Evolutionary conservation across 306 rosid species (phyloP), one percentile per base, ranked within the genome.

Genomic region (Malus sylvestris): DNA sequence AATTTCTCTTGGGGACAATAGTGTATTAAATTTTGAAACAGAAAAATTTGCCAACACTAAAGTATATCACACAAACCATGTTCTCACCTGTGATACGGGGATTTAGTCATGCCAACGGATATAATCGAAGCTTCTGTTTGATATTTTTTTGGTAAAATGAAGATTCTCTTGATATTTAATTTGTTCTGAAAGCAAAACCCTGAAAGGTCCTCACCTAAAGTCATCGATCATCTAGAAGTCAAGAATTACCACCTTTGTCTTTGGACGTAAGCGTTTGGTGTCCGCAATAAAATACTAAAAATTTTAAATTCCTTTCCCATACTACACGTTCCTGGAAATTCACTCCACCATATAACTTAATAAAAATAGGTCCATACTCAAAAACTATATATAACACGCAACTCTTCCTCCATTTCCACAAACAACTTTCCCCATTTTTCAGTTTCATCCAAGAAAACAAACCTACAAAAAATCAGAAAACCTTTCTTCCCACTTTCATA

Each of bases 211-310:
- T 23, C 58, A 10, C 3, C 18, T 0, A 66, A 66, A 51, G 79
- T 67, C 72, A 10, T 33, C 38, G 32, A 75, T 25, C 73, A 52
- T 66, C 79, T 76, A 76, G 79, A 76, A 76, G 79, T 66, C 66
- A 49, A 49, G 10, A 76, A 22, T 75, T 46, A 19, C n/a, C 32
- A 46, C 11, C 64, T 27, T 74, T 4, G 61, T 1, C 66, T 25
- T 64, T 30, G 68, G 72, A 51, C 65, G 35, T 32, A 32, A 5
- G 64, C 72, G 72, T 32, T 49, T 49, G 72, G 12, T 27, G 40
- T 75, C 72, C 18, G 40, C 65, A 20, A 9, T 11, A 29, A n/a
- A 64, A 62, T 27, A 51, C 6, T 51, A 4, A 16, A 51, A 16
- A 15, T 20, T 3, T 20, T 7, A 16, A 51, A 51, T 49, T 4